Evolutionary conservation across 768 basidiomycete species (phyloP), one percentile per base, ranked within the genome.

Genomic region (Suillus discolor): DNA sequence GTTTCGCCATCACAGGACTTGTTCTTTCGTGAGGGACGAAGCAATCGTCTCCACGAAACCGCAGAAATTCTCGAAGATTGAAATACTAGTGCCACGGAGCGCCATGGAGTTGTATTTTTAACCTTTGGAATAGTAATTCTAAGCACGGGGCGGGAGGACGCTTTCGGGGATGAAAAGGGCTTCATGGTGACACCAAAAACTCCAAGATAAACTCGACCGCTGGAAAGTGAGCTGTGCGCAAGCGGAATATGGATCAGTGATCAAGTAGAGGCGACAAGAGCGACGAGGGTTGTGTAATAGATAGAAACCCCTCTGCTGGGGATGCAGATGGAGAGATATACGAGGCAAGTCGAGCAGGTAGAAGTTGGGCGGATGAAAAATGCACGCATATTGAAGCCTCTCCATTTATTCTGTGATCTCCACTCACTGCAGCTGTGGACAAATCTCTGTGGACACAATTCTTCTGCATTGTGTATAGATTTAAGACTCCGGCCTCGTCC

Each of bases 11-110:
- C 38, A 12, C 36, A 36, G 23, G 53, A 23, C 11, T 49, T 11
- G 3, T 28, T 41, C 23, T 55, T 62, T n/a, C 65, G 60, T 16
- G n/a, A 61, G 36, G 69, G 65, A 51, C 57, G 63, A 20, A 68
- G 28, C 4, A 59, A 64, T 1, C 67, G 60, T 18, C 67, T 77
- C 68, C 69, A 76, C 12, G 74, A 66, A 16, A 67, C 62, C 39
- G 71, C 34, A 9, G 75, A 68, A 23, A 76, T 68, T 12, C 68
- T 41, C 11, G 39, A 42, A 9, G 39, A 11, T 18, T 16, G 39
- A 11, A 60, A 41, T 13, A 42, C 9, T 28, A 60, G 39, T 28
- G 39, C 25, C 5, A 42, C 13, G 57, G 39, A 5, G 11, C 25
- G 25, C 23, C 25, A 60, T 6, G 39, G 11, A 28, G 57, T 20